Evolutionary conservation across 441 rosid genomes (phyloP), one percentile per base, ranked within the genome.

Genomic region (Kokia cookei): DNA sequence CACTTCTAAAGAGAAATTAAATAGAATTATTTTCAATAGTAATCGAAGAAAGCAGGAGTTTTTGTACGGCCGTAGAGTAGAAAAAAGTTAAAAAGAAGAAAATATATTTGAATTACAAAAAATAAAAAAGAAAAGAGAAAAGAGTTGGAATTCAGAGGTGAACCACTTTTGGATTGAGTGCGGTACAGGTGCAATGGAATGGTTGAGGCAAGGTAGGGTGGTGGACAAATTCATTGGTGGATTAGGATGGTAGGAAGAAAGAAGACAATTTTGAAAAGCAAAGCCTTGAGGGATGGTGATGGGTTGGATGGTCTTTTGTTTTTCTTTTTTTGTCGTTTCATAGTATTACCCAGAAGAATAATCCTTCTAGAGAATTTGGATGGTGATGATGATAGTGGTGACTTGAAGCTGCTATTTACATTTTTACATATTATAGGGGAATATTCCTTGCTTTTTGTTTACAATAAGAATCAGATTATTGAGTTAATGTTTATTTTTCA

Each of bases 1-100:
- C 88, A 88, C 70, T 90, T 90, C 84, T 90, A 12, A 70, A 65
- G 26, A 65, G 45, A 65, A 27, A 7, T 51, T 4, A 29, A 74
- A 40, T 54, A 65, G 48, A 43, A 27, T 60, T 22, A 22, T 80
- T 71, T 70, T 11, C 51, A 54, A 76, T 58, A 60, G 6, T 65
- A 79, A 72, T 75, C 51, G 9, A 42, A 54, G 60, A 67, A 22
- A 57, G 73, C 72, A 32, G 19, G 55, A 69, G 64, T 74, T 60
- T 75, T 60, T 83, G 86, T 82, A 84, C 82, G 83, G 79, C 61
- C 50, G 7, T 77, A 48, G 27, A 17, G 22, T 29, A 37, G 48
- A 1, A 69, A 26, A 51, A n/a, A n/a, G 14, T 65, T 5, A 12
- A 13, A 12, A 42, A 43, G 19, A 10, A 37, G 7, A 2, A 17